phyloP scores from a whole-genome alignment of 192 early-diverging fungal genomes.

The Coemansia reversa region DNA sequence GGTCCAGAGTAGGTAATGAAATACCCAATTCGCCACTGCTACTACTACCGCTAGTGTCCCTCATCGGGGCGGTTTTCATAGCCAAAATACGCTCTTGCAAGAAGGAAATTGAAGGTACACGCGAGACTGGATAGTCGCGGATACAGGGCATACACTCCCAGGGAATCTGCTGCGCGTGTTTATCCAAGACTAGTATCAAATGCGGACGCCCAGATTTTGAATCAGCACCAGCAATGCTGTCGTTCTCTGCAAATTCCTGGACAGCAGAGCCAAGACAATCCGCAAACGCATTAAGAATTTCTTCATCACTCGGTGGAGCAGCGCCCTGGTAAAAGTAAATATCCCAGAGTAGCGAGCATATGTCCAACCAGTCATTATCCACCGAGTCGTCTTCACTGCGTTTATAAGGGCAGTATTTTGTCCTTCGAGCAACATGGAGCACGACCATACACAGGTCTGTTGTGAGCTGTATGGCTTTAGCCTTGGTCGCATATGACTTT shows the following conservation, averaged over 20 bases:
- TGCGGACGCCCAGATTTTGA: constrained; percentile 46
- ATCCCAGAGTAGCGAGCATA: constrained; percentile 49
- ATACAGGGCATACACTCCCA: constrained; percentile 85
- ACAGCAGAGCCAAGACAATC: constrained; percentile 52
- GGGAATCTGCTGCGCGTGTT: constrained; percentile 78
- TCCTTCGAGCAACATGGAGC: constrained; percentile 23
- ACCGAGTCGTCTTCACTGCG: constrained; percentile 52
- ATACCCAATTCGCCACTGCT: not conserved
- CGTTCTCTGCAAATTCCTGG: not conserved
- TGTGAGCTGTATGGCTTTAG: constrained; percentile 14
- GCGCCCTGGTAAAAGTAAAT: constrained; percentile 63
- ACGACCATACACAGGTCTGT: constrained; percentile 58
- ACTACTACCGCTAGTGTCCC: not conserved
- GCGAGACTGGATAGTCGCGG: constrained; percentile 68
- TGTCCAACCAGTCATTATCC: constrained; percentile 36
- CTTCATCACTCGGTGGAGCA: constrained; percentile 15
- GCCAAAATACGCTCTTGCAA: constrained; percentile 62
- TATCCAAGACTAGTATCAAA: constrained; percentile 82
- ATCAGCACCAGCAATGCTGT: too few species aligned
- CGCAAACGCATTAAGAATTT: constrained; percentile 65
- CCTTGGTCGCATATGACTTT: constrained; percentile 31
- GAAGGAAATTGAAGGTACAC: constrained; percentile 76
- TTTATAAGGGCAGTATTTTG: not conserved
- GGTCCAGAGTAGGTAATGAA: too few species aligned
- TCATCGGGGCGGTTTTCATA: constrained; percentile 9